Conservation (phyloP, 2,329 filamentous ascomycete species). For the Coniochaeta sp. region DNA sequence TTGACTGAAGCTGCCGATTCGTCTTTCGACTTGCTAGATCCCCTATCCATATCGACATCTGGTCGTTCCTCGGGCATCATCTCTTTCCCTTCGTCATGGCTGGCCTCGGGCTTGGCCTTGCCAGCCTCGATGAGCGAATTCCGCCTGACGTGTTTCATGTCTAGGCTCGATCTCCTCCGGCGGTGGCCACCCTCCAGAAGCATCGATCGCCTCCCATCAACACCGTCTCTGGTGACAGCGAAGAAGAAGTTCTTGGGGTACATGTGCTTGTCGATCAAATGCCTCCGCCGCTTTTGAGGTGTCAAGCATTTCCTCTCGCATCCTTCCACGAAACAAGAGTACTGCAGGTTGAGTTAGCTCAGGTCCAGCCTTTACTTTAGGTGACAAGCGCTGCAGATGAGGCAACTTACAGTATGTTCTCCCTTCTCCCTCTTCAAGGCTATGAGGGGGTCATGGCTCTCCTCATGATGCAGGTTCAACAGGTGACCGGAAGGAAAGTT, state of each 20-base stretch:
- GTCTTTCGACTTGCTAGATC: too few species aligned
- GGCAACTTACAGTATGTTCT: constrained; percentile 74
- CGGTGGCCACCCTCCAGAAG: constrained; percentile 52
- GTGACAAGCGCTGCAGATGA: neutral
- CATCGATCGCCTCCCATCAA: constrained; percentile 77
- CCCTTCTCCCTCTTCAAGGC: constrained; percentile 68
- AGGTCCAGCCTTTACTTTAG: neutral
- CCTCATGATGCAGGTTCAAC: constrained; percentile 77
- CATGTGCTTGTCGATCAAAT: constrained; percentile 90
- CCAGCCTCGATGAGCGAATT: constrained; percentile 9
- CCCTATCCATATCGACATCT: too few species aligned
- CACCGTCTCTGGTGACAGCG: constrained; percentile 75
- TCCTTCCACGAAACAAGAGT: constrained; percentile 80
- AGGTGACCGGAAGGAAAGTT: constrained; percentile 85
- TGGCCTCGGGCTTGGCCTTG: neutral
- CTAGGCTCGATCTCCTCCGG: constrained; percentile 40
- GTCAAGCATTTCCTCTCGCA: constrained; percentile 82
- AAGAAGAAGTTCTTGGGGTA: constrained; percentile 90
- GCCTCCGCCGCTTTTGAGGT: constrained; percentile 74
- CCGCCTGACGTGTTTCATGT: constrained; percentile 13
- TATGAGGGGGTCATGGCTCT: constrained; percentile 79
- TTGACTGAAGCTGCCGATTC: too few species aligned
- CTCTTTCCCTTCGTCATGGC: too few species aligned
- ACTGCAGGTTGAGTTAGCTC: constrained; percentile 40
- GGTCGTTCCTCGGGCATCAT: too few species aligned